These are phyloP conservation scores for Sphaceloma murrayae DNA, from an alignment of 2,329 filamentous ascomycete genomes.

Conservation along the genomic window DNA sequence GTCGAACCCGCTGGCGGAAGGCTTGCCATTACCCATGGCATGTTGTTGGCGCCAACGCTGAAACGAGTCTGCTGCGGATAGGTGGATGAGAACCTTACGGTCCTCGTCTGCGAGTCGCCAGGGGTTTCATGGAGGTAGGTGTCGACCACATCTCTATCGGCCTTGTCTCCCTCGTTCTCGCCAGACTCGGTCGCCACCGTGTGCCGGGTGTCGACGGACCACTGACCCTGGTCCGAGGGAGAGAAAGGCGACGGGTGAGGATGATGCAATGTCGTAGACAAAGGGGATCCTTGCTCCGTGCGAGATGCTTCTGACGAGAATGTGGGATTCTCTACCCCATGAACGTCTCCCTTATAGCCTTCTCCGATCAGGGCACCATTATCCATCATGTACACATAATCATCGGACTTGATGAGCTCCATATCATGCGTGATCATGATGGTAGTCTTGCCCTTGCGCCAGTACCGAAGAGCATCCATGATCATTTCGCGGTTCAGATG, in stretches of 20 bases:
- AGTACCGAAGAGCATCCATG: constrained; percentile 64
- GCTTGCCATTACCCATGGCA: neutral
- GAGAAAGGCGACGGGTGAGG: neutral
- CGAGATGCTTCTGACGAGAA: neutral
- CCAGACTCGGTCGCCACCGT: neutral
- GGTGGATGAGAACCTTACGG: neutral
- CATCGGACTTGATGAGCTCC: constrained; percentile 58
- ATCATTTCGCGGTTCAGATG: constrained; percentile 57
- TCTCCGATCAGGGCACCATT: constrained; percentile 57
- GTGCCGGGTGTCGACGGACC: neutral
- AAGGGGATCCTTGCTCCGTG: neutral
- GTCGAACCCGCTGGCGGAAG: neutral
- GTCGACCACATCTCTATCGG: neutral
- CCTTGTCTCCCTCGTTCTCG: neutral
- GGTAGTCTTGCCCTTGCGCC: constrained; percentile 74
- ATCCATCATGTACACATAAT: constrained; percentile 75
- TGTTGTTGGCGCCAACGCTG: neutral
- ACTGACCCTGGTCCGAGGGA: neutral
- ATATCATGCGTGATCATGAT: constrained; percentile 91
- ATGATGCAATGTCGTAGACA: neutral
- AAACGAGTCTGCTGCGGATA: neutral
- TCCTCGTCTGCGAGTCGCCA: neutral
- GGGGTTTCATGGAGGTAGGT: neutral
- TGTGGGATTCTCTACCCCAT: constrained; percentile 35
- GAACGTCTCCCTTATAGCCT: constrained; percentile 48